Conservation (phyloP, 371 early-diverging fungal species). For the Mucor velutinosus region DNA sequence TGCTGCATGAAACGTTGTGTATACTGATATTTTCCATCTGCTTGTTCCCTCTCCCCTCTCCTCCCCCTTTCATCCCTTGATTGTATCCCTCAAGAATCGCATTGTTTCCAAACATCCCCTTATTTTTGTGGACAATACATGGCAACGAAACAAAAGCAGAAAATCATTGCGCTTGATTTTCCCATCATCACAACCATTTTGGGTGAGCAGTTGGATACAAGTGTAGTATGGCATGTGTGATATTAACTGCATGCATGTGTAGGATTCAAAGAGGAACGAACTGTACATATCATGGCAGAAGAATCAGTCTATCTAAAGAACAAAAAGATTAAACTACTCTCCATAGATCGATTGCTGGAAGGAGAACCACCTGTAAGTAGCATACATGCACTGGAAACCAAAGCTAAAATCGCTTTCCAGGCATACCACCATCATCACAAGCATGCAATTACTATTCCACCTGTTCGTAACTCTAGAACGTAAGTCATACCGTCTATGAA, state of each 20-base stretch:
- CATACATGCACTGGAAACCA: no score
- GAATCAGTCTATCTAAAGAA: slow-evolving; percentile 53
- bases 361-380: slow-evolving; percentile 47
- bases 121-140: slow-evolving; percentile 62
- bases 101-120: slow-evolving; percentile 62
- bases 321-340: slow-evolving; percentile 52
- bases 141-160: slow-evolving; percentile 51
- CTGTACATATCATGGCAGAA: slow-evolving; percentile 56
- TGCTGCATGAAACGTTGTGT: not conserved
- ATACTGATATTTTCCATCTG: not conserved
- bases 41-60: not conserved
- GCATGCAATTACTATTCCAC: slow-evolving; percentile 47
- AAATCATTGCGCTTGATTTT: slow-evolving; percentile 57
- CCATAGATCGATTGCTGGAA: slow-evolving; percentile 58
- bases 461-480: slow-evolving; percentile 51
- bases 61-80: not conserved
- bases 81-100: slow-evolving; percentile 47
- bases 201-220: slow-evolving; percentile 30
- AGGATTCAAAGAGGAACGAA: slow-evolving; percentile 60
- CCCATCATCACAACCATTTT: slow-evolving; percentile 51
- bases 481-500: slow-evolving; percentile 23
- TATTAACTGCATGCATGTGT: not conserved
- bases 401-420: not conserved
- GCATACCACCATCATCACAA: slow-evolving; percentile 26
- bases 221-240: not conserved